phyloP scores from a whole-genome alignment of 306 rosid species.

The Corylus avellana region DNA sequence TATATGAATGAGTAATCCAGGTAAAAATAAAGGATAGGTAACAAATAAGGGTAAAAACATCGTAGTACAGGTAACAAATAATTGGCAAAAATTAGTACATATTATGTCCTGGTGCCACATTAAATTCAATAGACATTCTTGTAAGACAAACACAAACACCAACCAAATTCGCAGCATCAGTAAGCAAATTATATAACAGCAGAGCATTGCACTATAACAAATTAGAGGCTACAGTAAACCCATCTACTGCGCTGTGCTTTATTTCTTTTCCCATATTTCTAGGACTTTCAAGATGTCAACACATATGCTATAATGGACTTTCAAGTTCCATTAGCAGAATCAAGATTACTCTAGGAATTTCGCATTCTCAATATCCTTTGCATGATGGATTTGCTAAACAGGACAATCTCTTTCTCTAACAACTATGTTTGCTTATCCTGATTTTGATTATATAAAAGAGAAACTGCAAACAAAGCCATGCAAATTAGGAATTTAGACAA shows the following conservation, averaged over 20 bases:
- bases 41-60: not conserved
- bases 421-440: not conserved
- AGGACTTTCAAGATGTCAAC: not conserved
- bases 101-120: not conserved
- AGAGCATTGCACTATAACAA: not conserved
- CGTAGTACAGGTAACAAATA: not conserved
- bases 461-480: not conserved
- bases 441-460: not conserved
- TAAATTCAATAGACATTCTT: not conserved
- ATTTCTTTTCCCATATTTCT: no score
- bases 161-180: not conserved
- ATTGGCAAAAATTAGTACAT: no score
- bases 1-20: conserved; percentile 8
- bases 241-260: no score
- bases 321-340: not conserved
- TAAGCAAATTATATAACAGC: not conserved
- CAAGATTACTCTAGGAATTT: not conserved
- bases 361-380: not conserved
- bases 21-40: not conserved
- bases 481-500: not conserved
- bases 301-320: not conserved
- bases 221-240: not conserved
- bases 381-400: not conserved
- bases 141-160: not conserved
- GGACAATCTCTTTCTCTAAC: not conserved